These are phyloP conservation scores for Celoporthe dispersa DNA, from an alignment of 2,329 filamentous ascomycete genomes.

Conservation along the genomic window DNA sequence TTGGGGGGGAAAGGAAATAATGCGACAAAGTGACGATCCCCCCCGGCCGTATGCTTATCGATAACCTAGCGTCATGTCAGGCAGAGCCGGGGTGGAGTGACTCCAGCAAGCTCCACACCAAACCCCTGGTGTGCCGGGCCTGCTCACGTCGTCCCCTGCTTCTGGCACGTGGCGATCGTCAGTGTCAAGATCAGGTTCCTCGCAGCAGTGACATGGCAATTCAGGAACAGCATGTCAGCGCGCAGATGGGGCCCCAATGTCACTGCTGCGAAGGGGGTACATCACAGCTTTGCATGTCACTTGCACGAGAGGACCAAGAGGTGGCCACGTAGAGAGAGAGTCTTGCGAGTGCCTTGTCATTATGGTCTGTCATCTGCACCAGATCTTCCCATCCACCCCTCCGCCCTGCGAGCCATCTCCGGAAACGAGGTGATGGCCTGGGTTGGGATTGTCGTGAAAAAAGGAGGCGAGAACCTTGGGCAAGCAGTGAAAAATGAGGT, in stretches of 20 bases:
- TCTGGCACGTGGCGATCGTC: conserved; percentile 17
- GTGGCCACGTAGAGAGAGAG: neutral
- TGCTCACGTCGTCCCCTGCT: conserved; percentile 9
- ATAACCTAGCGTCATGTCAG: conserved; percentile 18
- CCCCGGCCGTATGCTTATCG: conserved; percentile 27
- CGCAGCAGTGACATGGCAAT: conserved; percentile 13
- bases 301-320: neutral
- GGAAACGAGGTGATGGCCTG: conserved; percentile 14
- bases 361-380: conserved; percentile 30
- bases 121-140: conserved; percentile 11
- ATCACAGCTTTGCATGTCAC: neutral
- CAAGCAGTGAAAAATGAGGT: conserved; percentile 15
- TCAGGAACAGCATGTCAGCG: conserved; percentile 4
- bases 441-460: conserved; percentile 21
- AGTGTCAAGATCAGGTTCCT: conserved; percentile 8
- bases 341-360: conserved; percentile 24
- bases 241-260: neutral
- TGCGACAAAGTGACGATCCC: conserved; percentile 16
- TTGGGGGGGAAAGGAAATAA: conserved; percentile 9
- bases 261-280: neutral
- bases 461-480: conserved; percentile 20
- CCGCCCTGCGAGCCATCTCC: conserved; percentile 24
- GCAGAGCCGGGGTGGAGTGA: conserved; percentile 5
- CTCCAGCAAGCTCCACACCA: neutral
- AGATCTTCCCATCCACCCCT: conserved; percentile 28